Base-by-base conservation (phyloP, 148 eudicot genomes). In the Silene latifolia region DNA sequence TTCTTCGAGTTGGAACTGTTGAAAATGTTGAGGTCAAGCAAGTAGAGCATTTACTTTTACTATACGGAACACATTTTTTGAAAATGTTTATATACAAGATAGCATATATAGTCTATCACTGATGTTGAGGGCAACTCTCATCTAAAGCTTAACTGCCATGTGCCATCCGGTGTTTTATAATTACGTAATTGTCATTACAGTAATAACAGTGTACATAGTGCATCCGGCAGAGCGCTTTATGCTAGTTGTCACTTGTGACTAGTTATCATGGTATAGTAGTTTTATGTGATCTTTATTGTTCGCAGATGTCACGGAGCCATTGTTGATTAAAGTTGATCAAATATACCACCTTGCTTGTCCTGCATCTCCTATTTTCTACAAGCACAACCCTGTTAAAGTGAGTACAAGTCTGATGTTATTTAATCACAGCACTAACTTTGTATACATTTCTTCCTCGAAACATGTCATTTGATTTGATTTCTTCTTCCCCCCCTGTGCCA, bases 271-370 rank as follows among this genome's bases (percentile, higher is more conserved):
- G 8, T 24, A 23, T 8, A 44, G 46, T 20, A 10, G 71, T 66
- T 76, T 65, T 35, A 56, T 42, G 23, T 67, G 11, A 15, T 15
- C 24, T 67, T 67, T 60, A 14, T 35, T 42, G 17, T 72, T 71
- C 48, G 79, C 87, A 96, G 99, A 96, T 82, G 97, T 96, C 70
- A 96, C 98, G 19, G 97, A 96, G 80, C 85, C 99, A 51, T 79
- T 96, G 73, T 79, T 89, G 80, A 63, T 96, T 75, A 98, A 96
- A 80, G 99, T 96, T 82, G 99, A 96, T 85, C 90, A 85, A 83
- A 96, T 96, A 35, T 95, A 95, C 76, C 99, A 95, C 76, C 99
- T 95, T 77, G 99, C 98, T 65, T 95, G 99, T 74, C 99, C 99
- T 20, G 98, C 99, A 67, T 95, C 99, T 21, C 99, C 99, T 27